These are phyloP conservation scores for Macroventuria anomochaeta DNA, from an alignment of 2,329 filamentous ascomycete genomes.

Conservation along the genomic window DNA sequence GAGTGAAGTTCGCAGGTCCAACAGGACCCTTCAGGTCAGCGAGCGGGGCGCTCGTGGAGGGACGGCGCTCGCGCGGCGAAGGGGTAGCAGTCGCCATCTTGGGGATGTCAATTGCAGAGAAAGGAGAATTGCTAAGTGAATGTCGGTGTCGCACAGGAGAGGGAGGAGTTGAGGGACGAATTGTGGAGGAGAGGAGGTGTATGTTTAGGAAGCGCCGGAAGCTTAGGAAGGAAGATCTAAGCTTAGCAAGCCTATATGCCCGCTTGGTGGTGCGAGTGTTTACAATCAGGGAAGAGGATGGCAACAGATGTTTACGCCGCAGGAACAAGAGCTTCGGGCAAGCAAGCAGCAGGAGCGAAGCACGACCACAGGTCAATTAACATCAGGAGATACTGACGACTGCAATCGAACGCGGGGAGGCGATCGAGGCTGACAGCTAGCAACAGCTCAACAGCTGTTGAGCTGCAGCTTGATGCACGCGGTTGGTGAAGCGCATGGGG, in stretches of 20 bases:
- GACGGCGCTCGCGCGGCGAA: constrained; percentile 74
- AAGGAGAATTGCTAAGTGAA: constrained; percentile 32
- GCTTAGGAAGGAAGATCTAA: constrained; percentile 2
- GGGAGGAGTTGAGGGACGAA: constrained; percentile 36
- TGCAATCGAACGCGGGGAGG: constrained; percentile 22
- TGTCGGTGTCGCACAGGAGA: constrained; percentile 33
- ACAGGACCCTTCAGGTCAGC: constrained; percentile 85
- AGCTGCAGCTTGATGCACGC: constrained; percentile 36
- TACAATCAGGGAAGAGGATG: constrained; percentile 9
- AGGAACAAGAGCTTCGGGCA: constrained; percentile 8
- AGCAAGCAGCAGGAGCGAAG: constrained; percentile 9
- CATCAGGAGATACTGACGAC: constrained; percentile 17
- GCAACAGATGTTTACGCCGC: constrained; percentile 15
- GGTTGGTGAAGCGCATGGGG: constrained; percentile 15
- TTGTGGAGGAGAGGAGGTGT: constrained; percentile 15
- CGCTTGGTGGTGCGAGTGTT: constrained; percentile 12
- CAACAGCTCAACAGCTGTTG: constrained; percentile 29
- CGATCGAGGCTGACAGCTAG: constrained; percentile 21
- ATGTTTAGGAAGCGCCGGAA: constrained; percentile 12
- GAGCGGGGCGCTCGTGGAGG: constrained; percentile 81
- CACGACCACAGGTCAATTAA: constrained; percentile 10
- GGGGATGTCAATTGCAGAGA: constrained; percentile 38
- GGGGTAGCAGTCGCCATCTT: constrained; percentile 42
- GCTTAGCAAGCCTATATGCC: constrained; percentile 8
- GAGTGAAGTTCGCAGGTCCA: constrained; percentile 77